Base-by-base conservation (phyloP, 1,284 basidiomycete species). In the Papiliotrema nemorosa region DNA sequence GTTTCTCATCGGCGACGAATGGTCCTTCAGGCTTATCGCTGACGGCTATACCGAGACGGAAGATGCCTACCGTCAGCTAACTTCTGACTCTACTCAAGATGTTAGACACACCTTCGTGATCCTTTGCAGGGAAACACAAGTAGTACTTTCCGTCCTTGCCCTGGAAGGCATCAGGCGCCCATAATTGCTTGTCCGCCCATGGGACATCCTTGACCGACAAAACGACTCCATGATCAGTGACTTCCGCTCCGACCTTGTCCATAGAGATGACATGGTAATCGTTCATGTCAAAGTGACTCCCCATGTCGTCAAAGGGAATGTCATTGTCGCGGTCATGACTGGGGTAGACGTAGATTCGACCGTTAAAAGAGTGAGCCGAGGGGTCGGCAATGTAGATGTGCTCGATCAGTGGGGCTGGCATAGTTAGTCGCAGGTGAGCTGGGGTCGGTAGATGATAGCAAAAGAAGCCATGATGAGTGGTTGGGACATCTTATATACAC, bases 311-410 rank as follows among this genome's bases (percentile, higher is more conserved):
- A 56, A 65, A 64, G 9, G n/a, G 22, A 39, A 64, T 65, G 45
- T 60, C 54, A n/a, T 58, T 60, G 54, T 66, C 64, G 27, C 63
- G 55, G 50, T 70, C 67, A 50, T 70, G 67, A 2, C 52, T 55
- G 1, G 67, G 67, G 48, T 70, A 70, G 45, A 70, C 57, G 58
- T 66, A 70, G 45, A 70, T 52, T 29, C 58, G 49, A 34, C 53
- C 57, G 45, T 65, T 52, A 50, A 70, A 70, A 16, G 54, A 56
- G 50, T 70, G 67, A 20, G 67, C 67, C 5, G 67, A 70, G 10
- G 67, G 67, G 50, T 70, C 67, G n/a, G 67, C 67, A 9, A 58
- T 60, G 62, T 62, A 70, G 52, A 70, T 65, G 54, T n/a, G n/a
- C n/a, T n/a, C n/a, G n/a, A n/a, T n/a, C n/a, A n/a, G n/a, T n/a